Evolutionary conservation across 352 stramenopile genomes (phyloP).

Genomic region (Phytophthora fragariae): DNA sequence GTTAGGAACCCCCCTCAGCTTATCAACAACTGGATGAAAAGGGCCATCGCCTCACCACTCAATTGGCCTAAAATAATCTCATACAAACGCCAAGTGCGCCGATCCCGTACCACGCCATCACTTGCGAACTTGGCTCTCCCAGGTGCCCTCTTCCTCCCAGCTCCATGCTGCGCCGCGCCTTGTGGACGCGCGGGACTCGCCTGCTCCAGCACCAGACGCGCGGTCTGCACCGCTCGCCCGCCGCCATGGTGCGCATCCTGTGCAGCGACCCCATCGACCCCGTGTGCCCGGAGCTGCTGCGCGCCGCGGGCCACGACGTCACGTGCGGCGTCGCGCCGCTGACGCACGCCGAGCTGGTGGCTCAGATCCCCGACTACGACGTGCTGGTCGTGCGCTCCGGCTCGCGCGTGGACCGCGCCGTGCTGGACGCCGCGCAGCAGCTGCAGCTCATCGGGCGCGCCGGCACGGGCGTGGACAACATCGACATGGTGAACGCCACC

Average conservation of each 20-base stretch:
- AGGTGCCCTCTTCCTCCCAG: background rate
- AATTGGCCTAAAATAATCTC: background rate
- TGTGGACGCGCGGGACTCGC: constrained; percentile 47
- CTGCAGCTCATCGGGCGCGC: constrained; percentile 91
- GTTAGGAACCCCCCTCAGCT: too few relatives aligned
- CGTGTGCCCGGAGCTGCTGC: constrained; percentile 82
- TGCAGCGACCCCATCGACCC: constrained; percentile 90
- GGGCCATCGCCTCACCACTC: background rate
- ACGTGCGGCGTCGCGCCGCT: constrained; percentile 58
- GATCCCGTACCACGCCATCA: background rate
- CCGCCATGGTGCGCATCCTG: constrained; percentile 83
- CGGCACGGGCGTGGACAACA: constrained; percentile 95
- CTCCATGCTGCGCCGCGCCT: constrained; percentile 61
- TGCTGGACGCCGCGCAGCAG: constrained; percentile 64
- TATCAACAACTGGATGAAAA: background rate
- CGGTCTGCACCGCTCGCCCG: constrained; percentile 51
- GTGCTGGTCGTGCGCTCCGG: constrained; percentile 89
- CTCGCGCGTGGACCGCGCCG: constrained; percentile 77
- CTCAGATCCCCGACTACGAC: constrained; percentile 84
- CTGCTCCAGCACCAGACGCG: constrained; percentile 39
- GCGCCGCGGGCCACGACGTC: constrained; percentile 85
- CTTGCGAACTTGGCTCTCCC: constrained; percentile 19
- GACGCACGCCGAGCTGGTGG: constrained; percentile 70
- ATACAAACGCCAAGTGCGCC: background rate
- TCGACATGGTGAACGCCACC: constrained; percentile 92